Conservation (phyloP, 495 filamentous ascomycete genomes). For the Xylaria grammica region DNA sequence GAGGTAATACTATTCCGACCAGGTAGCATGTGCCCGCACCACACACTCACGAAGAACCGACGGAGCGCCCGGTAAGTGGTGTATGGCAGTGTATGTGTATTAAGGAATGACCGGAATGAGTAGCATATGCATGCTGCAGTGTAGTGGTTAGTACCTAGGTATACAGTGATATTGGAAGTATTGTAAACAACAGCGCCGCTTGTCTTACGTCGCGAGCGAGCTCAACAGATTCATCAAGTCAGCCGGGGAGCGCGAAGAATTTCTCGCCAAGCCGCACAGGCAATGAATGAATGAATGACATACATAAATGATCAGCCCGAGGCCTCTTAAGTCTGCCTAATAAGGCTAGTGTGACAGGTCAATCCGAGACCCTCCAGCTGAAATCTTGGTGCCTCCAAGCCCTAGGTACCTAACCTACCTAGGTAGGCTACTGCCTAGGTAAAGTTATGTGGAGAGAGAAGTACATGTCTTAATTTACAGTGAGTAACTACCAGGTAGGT, state of each 20-base stretch:
- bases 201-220: not conserved
- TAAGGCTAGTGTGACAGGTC: not conserved
- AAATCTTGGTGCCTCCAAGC: no score
- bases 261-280: conserved; percentile 5
- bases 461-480: no score
- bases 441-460: no score
- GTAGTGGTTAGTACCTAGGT: no score
- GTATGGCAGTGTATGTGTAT: no score
- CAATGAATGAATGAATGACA: not conserved
- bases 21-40: not conserved
- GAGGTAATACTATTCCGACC: conserved; percentile 11
- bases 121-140: no score
- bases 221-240: not conserved
- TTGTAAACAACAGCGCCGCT: not conserved
- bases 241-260: conserved; percentile 5
- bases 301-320: conserved; percentile 10
- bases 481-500: no score
- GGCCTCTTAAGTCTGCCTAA: not conserved
- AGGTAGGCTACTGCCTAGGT: no score
- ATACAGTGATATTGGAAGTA: not conserved
- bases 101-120: not conserved
- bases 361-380: not conserved
- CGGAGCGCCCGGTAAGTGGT: not conserved
- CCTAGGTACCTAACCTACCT: no score
- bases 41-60: not conserved